Evolutionary conservation across 2,329 filamentous ascomycete genomes (phyloP).

Genomic region (Microascus cirrosus): DNA sequence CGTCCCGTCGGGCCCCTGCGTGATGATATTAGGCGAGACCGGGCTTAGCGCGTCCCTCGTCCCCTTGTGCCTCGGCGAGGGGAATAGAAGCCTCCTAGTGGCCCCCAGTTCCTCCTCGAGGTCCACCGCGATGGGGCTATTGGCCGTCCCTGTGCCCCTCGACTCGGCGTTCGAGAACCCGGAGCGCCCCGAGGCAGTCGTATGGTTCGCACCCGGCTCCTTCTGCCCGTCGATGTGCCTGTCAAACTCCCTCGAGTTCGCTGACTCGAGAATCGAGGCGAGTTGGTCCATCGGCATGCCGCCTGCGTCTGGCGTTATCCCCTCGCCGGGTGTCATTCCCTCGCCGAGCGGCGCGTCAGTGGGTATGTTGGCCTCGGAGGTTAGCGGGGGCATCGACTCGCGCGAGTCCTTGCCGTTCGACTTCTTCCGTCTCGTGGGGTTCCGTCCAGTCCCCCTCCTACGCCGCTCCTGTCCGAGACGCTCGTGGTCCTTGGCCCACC

Average conservation of each 20-base stretch:
- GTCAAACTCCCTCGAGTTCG: not conserved
- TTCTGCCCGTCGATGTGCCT: not conserved
- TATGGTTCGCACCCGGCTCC: not conserved
- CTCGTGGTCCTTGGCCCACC: constrained; percentile 61
- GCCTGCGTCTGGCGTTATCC: not conserved
- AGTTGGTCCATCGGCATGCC: constrained; percentile 6
- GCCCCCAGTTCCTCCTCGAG: constrained; percentile 34
- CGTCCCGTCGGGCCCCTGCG: constrained; percentile 20
- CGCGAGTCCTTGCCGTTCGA: constrained; percentile 22
- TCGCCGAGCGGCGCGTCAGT: not conserved
- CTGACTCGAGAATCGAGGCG: not conserved
- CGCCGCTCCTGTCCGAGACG: constrained; percentile 39
- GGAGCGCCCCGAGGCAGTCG: constrained; percentile 2
- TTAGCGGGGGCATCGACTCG: constrained; percentile 20
- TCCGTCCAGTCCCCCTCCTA: constrained; percentile 32
- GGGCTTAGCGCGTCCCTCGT: constrained; percentile 45
- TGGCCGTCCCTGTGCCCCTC: constrained; percentile 40
- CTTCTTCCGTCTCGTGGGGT: constrained; percentile 36
- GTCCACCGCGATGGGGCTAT: constrained; percentile 44
- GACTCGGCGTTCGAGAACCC: constrained; percentile 25
- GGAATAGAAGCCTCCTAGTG: constrained; percentile 64
- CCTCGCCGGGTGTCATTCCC: not conserved
- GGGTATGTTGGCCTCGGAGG: constrained; percentile 36
- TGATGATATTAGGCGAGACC: constrained; percentile 39
- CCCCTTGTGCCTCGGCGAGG: constrained; percentile 56